These are phyloP conservation scores for Plenodomus tracheiphilus DNA, from an alignment of 2,329 filamentous ascomycete species.

Conservation along the genomic window DNA sequence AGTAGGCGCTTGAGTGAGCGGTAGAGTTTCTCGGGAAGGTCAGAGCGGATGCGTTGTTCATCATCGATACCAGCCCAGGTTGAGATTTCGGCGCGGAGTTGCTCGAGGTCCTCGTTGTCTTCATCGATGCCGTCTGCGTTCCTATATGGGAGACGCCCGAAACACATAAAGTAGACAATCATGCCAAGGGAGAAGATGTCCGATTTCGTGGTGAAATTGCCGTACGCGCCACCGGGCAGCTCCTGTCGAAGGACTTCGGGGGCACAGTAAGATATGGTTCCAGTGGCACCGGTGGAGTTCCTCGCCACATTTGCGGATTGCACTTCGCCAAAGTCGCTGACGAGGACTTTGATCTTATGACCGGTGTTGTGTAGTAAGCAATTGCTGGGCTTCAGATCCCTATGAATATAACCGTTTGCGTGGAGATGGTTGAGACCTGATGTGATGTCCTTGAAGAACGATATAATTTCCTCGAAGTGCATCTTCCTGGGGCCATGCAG, in stretches of 20 bases:
- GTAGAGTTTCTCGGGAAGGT: slow-evolving; percentile 86
- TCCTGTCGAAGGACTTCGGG: slow-evolving; percentile 82
- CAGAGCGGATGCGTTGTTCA: slow-evolving; percentile 72
- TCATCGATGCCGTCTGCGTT: slow-evolving; percentile 85
- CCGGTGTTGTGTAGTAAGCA: slow-evolving; percentile 83
- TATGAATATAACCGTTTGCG: slow-evolving; percentile 88
- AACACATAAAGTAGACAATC: slow-evolving; percentile 99
- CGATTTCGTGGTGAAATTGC: slow-evolving; percentile 95
- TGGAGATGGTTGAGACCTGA: slow-evolving; percentile 90
- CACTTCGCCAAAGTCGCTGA: slow-evolving; percentile 97
- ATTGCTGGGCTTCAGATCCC: slow-evolving; percentile 94
- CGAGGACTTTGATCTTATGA: slow-evolving; percentile 74
- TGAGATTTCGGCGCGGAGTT: slow-evolving; percentile 81
- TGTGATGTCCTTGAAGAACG: slow-evolving; percentile 93
- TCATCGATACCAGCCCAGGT: slow-evolving; percentile 86
- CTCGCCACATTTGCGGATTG: slow-evolving; percentile 79
- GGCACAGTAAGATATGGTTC: slow-evolving; percentile 96
- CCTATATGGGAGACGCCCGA: slow-evolving; percentile 81
- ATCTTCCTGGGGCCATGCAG: slow-evolving; percentile 59
- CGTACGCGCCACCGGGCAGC: slow-evolving; percentile 68
- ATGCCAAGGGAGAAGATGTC: slow-evolving; percentile 98
- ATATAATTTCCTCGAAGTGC: slow-evolving; percentile 91
- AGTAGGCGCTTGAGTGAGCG: slow-evolving; percentile 79
- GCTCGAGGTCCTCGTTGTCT: slow-evolving; percentile 87
- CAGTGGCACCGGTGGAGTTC: slow-evolving; percentile 90